Base-by-base conservation (phyloP, 257 asterid species). In the Ajuga chamaepitys region DNA sequence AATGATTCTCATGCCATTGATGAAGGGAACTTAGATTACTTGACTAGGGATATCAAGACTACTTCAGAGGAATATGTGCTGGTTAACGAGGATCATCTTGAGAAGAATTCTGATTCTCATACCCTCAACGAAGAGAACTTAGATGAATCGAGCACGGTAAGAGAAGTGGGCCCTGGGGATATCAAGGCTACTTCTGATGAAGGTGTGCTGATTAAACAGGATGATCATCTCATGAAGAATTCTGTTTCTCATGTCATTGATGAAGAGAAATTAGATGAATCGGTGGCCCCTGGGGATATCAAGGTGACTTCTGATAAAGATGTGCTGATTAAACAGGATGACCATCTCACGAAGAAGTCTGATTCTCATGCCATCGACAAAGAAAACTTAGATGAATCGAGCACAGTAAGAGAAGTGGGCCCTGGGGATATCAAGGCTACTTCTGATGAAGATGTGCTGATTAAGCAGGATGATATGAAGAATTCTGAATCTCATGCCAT, bases 331-430 rank as follows among this genome's bases (percentile, higher is more conserved):
- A n/a, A n/a, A n/a, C n/a, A n/a, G n/a, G 7, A 1, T 5, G 37
- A 30, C 7, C 37, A 30, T 30, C 7, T 30, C 5, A 4, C 4
- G 37, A 8, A 30, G 37, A 1, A 30, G 4, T 30, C 37, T 30
- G 37, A 30, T 30, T 30, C 37, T 30, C 37, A 30, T 53, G 68
- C 50, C 18, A 21, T 57, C 37, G 26, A 18, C 32, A 35, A 61
- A 8, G 68, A 62, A 30, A 64, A 75, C 50, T 40, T 52, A 63
- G 71, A 52, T 37, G 72, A 42, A 53, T 56, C 58, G 64, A 41
- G 72, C 41, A 25, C 60, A 63, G 42, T 32, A 54, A 50, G 18
- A 13, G 30, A 34, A 50, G 68, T 38, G 38, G 59, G 25, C 51
- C 16, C 46, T 25, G 71, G 38, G 76, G 60, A 56, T 50, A 65